These are phyloP conservation scores for Crotalaria pallida DNA, from an alignment of 306 rosid genomes.

Conservation along the genomic window DNA sequence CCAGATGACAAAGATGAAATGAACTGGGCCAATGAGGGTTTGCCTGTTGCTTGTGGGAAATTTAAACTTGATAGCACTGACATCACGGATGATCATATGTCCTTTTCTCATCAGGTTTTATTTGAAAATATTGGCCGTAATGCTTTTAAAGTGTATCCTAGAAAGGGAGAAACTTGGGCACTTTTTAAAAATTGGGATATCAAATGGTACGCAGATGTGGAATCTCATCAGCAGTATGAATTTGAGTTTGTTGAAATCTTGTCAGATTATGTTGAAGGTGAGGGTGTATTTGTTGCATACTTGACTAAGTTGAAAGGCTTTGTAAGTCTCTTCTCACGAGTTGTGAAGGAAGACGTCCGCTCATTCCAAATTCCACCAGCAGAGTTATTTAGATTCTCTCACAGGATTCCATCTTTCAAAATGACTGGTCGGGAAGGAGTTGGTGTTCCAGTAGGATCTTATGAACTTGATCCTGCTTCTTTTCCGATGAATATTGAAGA, in stretches of 20 bases:
- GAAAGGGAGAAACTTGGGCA: constrained; percentile 86
- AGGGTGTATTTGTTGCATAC: constrained; percentile 36
- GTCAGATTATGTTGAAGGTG: constrained; percentile 47
- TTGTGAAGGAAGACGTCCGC: constrained; percentile 21
- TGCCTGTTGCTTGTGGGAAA: constrained; percentile 85
- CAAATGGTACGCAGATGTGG: constrained; percentile 42
- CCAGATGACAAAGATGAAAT: constrained; percentile 40
- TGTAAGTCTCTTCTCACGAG: constrained; percentile 56
- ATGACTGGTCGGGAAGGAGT: constrained; percentile 67
- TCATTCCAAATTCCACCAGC: constrained; percentile 33
- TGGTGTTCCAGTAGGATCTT: constrained; percentile 56
- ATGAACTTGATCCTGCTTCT: constrained; percentile 83
- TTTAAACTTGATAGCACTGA: constrained; percentile 36
- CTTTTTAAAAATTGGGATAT: constrained; percentile 77
- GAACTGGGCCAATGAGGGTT: constrained; percentile 35
- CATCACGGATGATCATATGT: constrained; percentile 26
- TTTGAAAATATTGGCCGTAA: constrained; percentile 33
- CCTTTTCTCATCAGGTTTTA: constrained; percentile 69
- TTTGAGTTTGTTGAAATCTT: constrained; percentile 67
- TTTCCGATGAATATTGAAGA: constrained; percentile 43
- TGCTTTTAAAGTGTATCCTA: constrained; percentile 53
- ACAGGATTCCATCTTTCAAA: constrained; percentile 70
- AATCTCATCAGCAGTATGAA: constrained; percentile 35
- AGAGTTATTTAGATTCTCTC: constrained; percentile 79
- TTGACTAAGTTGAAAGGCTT: constrained; percentile 68